A percentile compares a stretch with the other conserved stretches of the same genome.
These are phyloP conservation scores for Aristolochia contorta DNA, from an alignment of 164 flowering plant species.

Conservation along the genomic window DNA sequence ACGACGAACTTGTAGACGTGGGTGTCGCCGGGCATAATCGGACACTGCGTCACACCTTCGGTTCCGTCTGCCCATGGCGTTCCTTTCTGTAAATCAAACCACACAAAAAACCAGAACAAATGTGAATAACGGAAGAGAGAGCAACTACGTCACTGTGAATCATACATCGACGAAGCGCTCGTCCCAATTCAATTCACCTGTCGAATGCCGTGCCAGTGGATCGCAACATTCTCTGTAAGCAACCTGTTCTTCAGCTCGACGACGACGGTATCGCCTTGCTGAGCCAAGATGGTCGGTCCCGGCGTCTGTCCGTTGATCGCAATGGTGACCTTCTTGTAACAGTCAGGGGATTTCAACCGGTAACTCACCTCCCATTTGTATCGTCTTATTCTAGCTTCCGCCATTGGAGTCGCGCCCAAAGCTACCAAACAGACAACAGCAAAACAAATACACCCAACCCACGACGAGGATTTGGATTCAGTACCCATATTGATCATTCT, in stretches of 20 bases:
- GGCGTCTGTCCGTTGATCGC: slow-evolving; percentile 66
- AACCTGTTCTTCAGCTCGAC: slow-evolving; percentile 72
- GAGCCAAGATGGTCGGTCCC: slow-evolving; percentile 67
- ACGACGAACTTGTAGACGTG: slow-evolving; percentile 64
- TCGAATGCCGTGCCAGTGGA: slow-evolving; percentile 96
- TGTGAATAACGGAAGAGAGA: too few species aligned
- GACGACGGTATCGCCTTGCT: slow-evolving; percentile 62
- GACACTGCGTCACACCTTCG: slow-evolving; percentile 87
- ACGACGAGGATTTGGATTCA: background rate
- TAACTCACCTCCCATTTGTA: slow-evolving; percentile 79
- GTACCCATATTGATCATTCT: background rate
- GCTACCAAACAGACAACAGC: background rate
- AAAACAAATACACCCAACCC: background rate
- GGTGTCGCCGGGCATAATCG: slow-evolving; percentile 67
- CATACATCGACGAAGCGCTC: too few species aligned
- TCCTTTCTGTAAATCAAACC: slow-evolving; percentile 35
- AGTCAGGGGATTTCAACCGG: slow-evolving; percentile 68
- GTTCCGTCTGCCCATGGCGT: slow-evolving; percentile 93
- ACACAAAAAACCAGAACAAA: background rate
- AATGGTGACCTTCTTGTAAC: slow-evolving; percentile 51
- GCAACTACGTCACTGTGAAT: too few species aligned
- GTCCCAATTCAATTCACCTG: slow-evolving; percentile 55
- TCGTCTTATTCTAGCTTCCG: slow-evolving; percentile 37
- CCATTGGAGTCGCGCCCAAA: slow-evolving; percentile 6
- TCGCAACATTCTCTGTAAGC: slow-evolving; percentile 65